Evolutionary conservation across 768 basidiomycete genomes (phyloP), one percentile per base, ranked within the genome.

Genomic region (Mycena indigotica): DNA sequence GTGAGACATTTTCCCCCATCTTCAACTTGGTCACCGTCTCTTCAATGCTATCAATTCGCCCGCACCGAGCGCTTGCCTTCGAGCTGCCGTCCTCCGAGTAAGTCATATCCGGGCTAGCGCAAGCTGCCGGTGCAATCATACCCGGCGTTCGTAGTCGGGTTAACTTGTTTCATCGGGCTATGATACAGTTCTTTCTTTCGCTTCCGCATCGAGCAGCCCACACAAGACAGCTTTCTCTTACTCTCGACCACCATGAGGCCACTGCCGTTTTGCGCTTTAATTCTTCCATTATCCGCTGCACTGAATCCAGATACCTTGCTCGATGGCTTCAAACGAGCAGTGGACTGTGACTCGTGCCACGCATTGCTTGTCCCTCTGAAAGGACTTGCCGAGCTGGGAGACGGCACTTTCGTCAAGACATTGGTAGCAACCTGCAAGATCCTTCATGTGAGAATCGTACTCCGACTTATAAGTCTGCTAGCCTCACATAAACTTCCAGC

Each of bases 261-360:
- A 8, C 6, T 44, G 8, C 21, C n/a, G 8, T 6, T 44, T 5
- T 44, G 8, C 13, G 8, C 23, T 21, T 13, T 21, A 44, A 13
- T 44, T 21, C 41, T 44, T 44, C 41, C 41, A 23, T 23, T 44
- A 13, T 16, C 41, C 12, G 41, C 41, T 23, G 41, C 41, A 23
- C n/a, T 44, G 15, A 44, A 6, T 23, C 50, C 52, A 13, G 64
- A 67, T 29, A 55, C 53, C 55, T 74, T 84, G 6, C 63, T 82
- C 58, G 56, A 73, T 35, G 80, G 76, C 13, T 68, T 84, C 26
- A 72, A 76, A 54, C 68, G 75, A 4, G 80, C 80, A 0, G 75
- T 77, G 1, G 78, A 77, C 53, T 86, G 85, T 57, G 71, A 64
- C 17, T 76, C 79, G 10, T 85, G 84, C 65, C 80, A 84, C 61